A percentile compares a stretch with the other conserved stretches of the same genome.
Conservation (phyloP, 2,329 filamentous ascomycete species). For the Neopestalotiopsis clavispora region DNA sequence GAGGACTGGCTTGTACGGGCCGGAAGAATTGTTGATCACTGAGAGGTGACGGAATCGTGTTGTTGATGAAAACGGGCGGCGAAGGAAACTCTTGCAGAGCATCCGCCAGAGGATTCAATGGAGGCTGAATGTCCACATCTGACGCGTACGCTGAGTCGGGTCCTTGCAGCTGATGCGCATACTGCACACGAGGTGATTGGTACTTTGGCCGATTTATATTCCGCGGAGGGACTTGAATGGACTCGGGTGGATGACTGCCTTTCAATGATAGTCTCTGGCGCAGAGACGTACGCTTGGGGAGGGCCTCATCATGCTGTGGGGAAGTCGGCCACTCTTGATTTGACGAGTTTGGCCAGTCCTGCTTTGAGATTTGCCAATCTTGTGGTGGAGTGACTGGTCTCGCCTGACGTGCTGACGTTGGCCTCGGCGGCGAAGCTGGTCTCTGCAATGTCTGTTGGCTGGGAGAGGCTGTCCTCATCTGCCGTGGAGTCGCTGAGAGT, state of each 20-base stretch:
- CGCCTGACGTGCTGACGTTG: not conserved
- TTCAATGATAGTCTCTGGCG: conserved; percentile 60
- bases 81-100: conserved; percentile 36
- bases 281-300: conserved; percentile 49
- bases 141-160: conserved; percentile 55
- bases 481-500: not conserved
- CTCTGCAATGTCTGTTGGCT: not conserved
- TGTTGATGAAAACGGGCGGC: conserved; percentile 40
- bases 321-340: not conserved
- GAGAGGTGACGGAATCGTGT: conserved; percentile 51
- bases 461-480: not conserved
- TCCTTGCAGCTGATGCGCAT: conserved; percentile 35
- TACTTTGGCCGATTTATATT: conserved; percentile 39
- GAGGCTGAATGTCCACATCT: conserved; percentile 47
- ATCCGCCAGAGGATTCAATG: conserved; percentile 40
- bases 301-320: conserved; percentile 19
- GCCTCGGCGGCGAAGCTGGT: not conserved
- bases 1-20: conserved; percentile 65
- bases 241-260: conserved; percentile 52
- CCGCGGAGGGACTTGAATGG: conserved; percentile 58
- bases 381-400: not conserved
- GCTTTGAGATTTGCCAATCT: not conserved
- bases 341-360: not conserved
- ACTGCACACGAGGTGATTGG: conserved; percentile 22
- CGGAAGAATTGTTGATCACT: conserved; percentile 64